phyloP scores from a whole-genome alignment of 1,284 basidiomycete species.

The Heterobasidion annosum region DNA sequence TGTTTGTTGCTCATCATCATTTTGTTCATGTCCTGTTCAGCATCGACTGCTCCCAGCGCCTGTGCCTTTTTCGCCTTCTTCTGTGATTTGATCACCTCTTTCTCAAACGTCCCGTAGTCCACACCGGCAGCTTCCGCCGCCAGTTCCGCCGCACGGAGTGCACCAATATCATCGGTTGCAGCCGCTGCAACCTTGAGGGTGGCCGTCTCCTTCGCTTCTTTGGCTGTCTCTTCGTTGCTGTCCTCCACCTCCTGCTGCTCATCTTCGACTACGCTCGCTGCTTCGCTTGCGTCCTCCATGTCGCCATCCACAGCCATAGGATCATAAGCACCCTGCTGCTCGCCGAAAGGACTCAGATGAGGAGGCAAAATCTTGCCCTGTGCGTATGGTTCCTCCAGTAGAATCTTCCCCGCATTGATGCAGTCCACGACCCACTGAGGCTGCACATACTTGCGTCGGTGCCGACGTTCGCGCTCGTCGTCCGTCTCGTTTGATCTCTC shows the following conservation, averaged over 20 bases:
- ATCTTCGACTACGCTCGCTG: conserved; percentile 22
- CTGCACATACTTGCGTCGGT: conserved; percentile 84
- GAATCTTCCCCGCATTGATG: conserved; percentile 80
- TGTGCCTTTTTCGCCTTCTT: conserved; percentile 39
- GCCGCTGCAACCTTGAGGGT: conserved; percentile 51
- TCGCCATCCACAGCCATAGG: conserved; percentile 31
- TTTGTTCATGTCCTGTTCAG: conserved; percentile 90
- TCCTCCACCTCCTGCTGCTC: conserved; percentile 25
- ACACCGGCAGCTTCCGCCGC: conserved; percentile 89
- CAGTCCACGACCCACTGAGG: conserved; percentile 99
- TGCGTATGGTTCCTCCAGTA: conserved; percentile 81
- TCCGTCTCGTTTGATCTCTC: conserved; percentile 41
- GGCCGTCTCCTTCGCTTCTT: conserved; percentile 26
- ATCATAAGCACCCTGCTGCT: conserved; percentile 73
- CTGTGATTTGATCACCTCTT: conserved; percentile 63
- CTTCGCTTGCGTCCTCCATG: conserved; percentile 28
- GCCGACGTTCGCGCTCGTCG: conserved; percentile 53
- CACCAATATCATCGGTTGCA: conserved; percentile 55
- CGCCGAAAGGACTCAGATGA: conserved; percentile 93
- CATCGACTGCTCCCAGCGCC: conserved; percentile 24
- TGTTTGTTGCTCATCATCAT: conserved; percentile 99
- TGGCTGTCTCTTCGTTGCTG: conserved; percentile 27
- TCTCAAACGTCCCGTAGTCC: conserved; percentile 78
- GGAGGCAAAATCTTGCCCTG: conserved; percentile 89
- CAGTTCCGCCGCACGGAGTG: conserved; percentile 84